Percentiles rank a stretch among this genome's conserved stretches.
These are phyloP conservation scores for Tetracladium maxilliforme DNA, from an alignment of 2,329 filamentous ascomycete genomes.

Conservation along the genomic window DNA sequence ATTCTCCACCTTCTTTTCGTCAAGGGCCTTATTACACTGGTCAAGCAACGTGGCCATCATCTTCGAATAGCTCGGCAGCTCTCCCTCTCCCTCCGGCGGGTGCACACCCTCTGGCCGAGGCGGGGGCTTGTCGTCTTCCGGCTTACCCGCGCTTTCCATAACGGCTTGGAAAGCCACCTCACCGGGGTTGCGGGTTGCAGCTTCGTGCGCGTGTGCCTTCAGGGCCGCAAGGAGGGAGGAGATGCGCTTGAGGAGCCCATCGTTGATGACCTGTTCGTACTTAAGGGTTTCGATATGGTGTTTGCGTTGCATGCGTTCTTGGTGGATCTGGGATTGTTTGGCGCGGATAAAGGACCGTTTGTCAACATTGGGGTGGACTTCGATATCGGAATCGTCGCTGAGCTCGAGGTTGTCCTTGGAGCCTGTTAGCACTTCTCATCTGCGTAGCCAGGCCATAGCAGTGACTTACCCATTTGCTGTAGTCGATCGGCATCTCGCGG, in stretches of 20 bases:
- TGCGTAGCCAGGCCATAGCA: slow-evolving; percentile 9
- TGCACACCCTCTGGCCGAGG: slow-evolving; percentile 68
- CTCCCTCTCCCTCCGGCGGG: slow-evolving; percentile 46
- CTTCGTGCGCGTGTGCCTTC: slow-evolving; percentile 55
- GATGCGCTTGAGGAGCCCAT: slow-evolving; percentile 76
- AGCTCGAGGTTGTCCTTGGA: slow-evolving; percentile 76
- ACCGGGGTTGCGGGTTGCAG: slow-evolving; percentile 50
- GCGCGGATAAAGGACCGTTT: slow-evolving; percentile 97
- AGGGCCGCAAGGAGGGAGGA: slow-evolving; percentile 62
- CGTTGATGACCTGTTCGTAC: slow-evolving; percentile 87
- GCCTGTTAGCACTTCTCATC: slow-evolving; percentile 14
- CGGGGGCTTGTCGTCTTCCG: slow-evolving; percentile 61
- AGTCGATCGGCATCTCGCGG: slow-evolving; percentile 41
- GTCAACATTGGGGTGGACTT: slow-evolving; percentile 98
- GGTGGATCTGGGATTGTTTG: slow-evolving; percentile 94
- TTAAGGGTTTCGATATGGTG: slow-evolving; percentile 82
- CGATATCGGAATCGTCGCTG: slow-evolving; percentile 93
- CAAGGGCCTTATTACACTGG: slow-evolving; percentile 71
- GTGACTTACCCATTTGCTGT: slow-evolving; percentile 35
- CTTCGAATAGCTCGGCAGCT: slow-evolving; percentile 74
- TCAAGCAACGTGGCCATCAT: slow-evolving; percentile 98
- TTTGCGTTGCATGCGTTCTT: slow-evolving; percentile 72
- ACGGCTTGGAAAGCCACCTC: slow-evolving; percentile 81
- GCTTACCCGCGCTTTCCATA: slow-evolving; percentile 63
- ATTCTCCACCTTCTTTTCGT: slow-evolving; percentile 56